phyloP scores from a whole-genome alignment of 148 eudicot species.

The Rhododendron kiyosumense region DNA sequence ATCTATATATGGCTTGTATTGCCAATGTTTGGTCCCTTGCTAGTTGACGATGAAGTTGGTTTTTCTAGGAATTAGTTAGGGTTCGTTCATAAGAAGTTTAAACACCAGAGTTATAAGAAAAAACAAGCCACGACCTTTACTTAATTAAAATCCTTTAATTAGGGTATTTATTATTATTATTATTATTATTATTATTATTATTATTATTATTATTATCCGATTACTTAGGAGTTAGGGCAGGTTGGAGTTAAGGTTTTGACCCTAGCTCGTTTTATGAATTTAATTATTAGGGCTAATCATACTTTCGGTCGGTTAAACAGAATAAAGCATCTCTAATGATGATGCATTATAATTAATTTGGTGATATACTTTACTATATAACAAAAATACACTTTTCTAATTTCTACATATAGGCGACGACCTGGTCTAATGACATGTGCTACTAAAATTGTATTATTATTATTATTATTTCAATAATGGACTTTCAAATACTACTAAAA shows the following conservation, averaged over 20 bases:
- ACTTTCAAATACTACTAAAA: background rate
- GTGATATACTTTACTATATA: background rate
- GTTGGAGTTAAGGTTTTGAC: background rate
- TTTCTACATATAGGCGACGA: background rate
- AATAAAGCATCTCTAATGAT: background rate
- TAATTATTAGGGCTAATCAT: background rate
- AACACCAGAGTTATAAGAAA: no score
- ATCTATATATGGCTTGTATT: no score
- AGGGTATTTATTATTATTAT: no score
- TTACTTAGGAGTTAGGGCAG: background rate
- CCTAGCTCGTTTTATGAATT: background rate
- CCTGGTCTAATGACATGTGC: background rate
- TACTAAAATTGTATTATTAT: background rate
- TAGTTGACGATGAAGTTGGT: no score
- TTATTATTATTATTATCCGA: no score
- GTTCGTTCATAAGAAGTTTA: no score
- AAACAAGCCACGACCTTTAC: no score
- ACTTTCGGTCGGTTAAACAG: background rate
- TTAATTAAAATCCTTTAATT: no score
- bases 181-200: no score
- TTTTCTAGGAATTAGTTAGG: no score
- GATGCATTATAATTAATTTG: background rate
- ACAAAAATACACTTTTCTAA: background rate
- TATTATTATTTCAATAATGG: background rate
- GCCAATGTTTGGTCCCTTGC: no score